Percentiles rank a stretch among this genome's conserved stretches.
These are phyloP conservation scores for Darksidea phi DNA, from an alignment of 495 filamentous ascomycete genomes.

Conservation along the genomic window DNA sequence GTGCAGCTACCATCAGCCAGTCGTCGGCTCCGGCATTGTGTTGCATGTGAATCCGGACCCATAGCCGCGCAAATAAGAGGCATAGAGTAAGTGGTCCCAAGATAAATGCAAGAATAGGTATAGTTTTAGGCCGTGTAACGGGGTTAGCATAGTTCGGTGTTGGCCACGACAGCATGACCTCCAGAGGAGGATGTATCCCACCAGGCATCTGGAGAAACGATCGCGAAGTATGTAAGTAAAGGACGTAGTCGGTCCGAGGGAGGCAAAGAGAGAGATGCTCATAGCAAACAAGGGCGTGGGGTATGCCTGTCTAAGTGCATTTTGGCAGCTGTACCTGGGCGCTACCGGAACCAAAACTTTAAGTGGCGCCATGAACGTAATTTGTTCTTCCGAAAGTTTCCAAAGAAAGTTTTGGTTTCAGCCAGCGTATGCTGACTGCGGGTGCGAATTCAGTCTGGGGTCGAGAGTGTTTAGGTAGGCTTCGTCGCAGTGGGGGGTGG, in stretches of 20 bases:
- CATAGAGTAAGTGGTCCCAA: slow-evolving; percentile 13
- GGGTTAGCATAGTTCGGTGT: slow-evolving; percentile 24
- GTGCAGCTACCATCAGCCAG: slow-evolving; percentile 23
- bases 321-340: too few species aligned
- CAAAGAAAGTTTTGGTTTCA: not conserved
- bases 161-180: slow-evolving; percentile 25
- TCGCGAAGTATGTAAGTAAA: too few species aligned
- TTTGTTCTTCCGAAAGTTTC: not conserved
- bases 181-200: slow-evolving; percentile 27
- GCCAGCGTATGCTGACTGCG: not conserved
- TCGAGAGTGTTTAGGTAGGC: not conserved
- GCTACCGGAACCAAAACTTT: too few species aligned
- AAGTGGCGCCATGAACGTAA: not conserved
- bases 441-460: not conserved
- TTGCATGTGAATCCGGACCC: slow-evolving; percentile 20
- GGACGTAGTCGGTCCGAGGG: too few species aligned
- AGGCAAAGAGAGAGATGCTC: too few species aligned
- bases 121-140: not conserved
- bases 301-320: too few species aligned
- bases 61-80: slow-evolving; percentile 24
- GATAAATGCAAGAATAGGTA: slow-evolving; percentile 16
- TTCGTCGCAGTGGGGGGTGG: too few species aligned
- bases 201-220: slow-evolving; percentile 16
- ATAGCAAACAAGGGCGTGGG: too few species aligned
- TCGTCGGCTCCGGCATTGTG: slow-evolving; percentile 29